Percentiles rank a stretch among this genome's conserved stretches.
Conservation (phyloP, 78 protist genomes). For the Blattamonas nauphoetae region DNA sequence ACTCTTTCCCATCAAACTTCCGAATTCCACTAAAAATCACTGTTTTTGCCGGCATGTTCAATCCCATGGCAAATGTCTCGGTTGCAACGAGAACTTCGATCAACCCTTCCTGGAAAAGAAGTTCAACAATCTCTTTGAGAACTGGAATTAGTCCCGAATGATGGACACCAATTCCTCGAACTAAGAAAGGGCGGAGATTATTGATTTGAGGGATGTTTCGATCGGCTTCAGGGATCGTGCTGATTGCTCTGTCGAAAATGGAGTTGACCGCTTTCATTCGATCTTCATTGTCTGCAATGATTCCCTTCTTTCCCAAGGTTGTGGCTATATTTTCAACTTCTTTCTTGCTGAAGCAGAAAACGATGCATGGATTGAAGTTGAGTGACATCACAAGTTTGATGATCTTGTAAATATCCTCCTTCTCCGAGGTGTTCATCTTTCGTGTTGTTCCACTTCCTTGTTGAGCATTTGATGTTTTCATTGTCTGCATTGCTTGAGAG, state of each 20-base stretch:
- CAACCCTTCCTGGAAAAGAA: slow-evolving; percentile 54
- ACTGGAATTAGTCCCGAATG: slow-evolving; percentile 71
- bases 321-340: slow-evolving; percentile 17
- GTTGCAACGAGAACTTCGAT: slow-evolving; percentile 51
- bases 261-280: slow-evolving; percentile 45
- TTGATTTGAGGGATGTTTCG: slow-evolving; percentile 35
- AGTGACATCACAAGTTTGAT: slow-evolving; percentile 70
- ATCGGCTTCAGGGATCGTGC: slow-evolving; percentile 50
- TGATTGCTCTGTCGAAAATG: slow-evolving; percentile 66
- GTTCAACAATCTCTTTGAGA: slow-evolving; percentile 57
- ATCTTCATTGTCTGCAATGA: slow-evolving; percentile 23
- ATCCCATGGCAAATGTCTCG: slow-evolving; percentile 72
- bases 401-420: slow-evolving; percentile 22
- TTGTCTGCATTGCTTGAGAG: slow-evolving; percentile 38
- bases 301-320: slow-evolving; percentile 33
- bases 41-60: slow-evolving; percentile 77
- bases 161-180: slow-evolving; percentile 63
- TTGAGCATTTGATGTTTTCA: neutral
- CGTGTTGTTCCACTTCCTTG: neutral
- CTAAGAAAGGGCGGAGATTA: slow-evolving; percentile 18
- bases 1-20: slow-evolving; percentile 61
- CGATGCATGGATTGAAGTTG: slow-evolving; percentile 53
- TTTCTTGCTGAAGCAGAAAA: slow-evolving; percentile 41
- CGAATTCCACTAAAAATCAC: slow-evolving; percentile 57
- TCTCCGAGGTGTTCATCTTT: neutral